These are phyloP conservation scores for Tricholoma hemisulphureum DNA, from an alignment of 768 basidiomycete species.

Conservation along the genomic window DNA sequence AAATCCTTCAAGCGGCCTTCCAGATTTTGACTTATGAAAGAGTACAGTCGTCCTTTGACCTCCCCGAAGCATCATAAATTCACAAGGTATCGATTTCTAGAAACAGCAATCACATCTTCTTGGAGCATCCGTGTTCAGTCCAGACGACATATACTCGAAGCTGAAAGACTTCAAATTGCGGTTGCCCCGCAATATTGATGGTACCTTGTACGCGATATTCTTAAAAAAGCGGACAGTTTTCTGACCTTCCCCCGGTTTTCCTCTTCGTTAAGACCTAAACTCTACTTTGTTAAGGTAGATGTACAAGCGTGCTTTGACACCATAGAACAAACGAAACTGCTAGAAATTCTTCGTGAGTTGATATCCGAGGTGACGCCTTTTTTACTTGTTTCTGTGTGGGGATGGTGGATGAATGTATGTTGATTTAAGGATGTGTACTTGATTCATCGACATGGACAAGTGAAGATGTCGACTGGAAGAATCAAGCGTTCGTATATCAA, in stretches of 20 bases:
- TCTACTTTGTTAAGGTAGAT: slow-evolving; percentile 97
- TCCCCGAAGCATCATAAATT: background rate
- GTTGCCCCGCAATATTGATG: slow-evolving; percentile 40
- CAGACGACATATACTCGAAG: slow-evolving; percentile 76
- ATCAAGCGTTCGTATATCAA: slow-evolving; percentile 54
- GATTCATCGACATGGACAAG: slow-evolving; percentile 66
- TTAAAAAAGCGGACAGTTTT: background rate
- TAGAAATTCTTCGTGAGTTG: slow-evolving; percentile 71
- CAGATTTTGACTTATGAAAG: slow-evolving; percentile 87
- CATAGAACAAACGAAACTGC: slow-evolving; percentile 83
- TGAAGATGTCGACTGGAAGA: slow-evolving; percentile 56
- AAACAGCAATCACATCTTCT: slow-evolving; percentile 58
- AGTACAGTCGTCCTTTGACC: slow-evolving; percentile 38
- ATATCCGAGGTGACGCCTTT: slow-evolving; percentile 61
- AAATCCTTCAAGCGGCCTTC: slow-evolving; percentile 80
- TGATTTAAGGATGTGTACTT: slow-evolving; percentile 63
- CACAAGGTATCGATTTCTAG: slow-evolving; percentile 37
- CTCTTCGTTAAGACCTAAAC: slow-evolving; percentile 58
- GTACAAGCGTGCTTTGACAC: slow-evolving; percentile 97
- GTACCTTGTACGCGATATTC: slow-evolving; percentile 48
- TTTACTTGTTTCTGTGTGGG: background rate
- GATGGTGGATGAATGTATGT: background rate
- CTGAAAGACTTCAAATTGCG: slow-evolving; percentile 68
- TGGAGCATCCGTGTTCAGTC: slow-evolving; percentile 80
- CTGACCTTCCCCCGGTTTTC: background rate